Conservation (phyloP, 495 filamentous ascomycete genomes). For the Xylaria grammica region DNA sequence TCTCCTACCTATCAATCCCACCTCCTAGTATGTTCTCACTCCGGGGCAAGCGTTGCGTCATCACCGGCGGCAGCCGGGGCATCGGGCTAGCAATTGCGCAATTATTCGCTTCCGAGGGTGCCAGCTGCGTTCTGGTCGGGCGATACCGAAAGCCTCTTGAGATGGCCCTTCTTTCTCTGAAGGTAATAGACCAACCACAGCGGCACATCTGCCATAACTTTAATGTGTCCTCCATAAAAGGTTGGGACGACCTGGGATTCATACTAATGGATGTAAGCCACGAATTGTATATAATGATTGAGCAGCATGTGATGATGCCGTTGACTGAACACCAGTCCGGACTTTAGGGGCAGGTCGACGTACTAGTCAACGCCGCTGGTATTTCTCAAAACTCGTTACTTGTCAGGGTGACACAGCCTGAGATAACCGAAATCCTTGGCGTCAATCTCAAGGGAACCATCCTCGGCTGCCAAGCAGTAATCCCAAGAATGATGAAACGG, state of each 20-base stretch:
- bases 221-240: conserved; percentile 22
- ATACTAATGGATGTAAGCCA: conserved; percentile 22
- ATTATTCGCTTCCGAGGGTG: conserved; percentile 68
- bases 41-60: conserved; percentile 40
- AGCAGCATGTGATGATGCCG: background rate
- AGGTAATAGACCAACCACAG: conserved; percentile 14
- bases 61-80: conserved; percentile 48
- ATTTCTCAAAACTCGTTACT: conserved; percentile 66
- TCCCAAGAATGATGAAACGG: conserved; percentile 55
- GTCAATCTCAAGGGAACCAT: conserved; percentile 80
- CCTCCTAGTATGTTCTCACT: conserved; percentile 34
- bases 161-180: conserved; percentile 30
- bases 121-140: conserved; percentile 60
- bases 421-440: conserved; percentile 57
- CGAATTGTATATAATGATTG: background rate
- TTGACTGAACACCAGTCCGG: background rate
- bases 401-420: conserved; percentile 45
- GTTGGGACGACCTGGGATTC: conserved; percentile 29
- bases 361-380: conserved; percentile 80
- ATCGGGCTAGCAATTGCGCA: conserved; percentile 64
- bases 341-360: conserved; percentile 55
- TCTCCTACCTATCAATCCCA: too few species aligned
- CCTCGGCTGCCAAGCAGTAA: conserved; percentile 62
- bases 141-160: conserved; percentile 49
- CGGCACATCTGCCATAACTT: conserved; percentile 29